A percentile compares a stretch with the other conserved stretches of the same genome.
These are phyloP conservation scores for Zangia roseola DNA, from an alignment of 768 basidiomycete species.

Conservation along the genomic window DNA sequence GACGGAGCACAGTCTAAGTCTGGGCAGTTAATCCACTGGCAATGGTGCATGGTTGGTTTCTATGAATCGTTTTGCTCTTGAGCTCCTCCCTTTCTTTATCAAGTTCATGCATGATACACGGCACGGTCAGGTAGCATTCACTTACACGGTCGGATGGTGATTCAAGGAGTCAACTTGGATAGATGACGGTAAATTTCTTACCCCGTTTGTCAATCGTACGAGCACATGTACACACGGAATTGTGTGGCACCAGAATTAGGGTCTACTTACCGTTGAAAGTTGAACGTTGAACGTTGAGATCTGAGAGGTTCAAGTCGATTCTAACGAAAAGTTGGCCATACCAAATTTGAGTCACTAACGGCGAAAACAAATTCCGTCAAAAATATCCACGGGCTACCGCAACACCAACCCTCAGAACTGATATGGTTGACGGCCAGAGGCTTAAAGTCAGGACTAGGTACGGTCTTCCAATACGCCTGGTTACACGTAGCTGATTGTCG, in stretches of 20 bases:
- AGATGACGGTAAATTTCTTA: conserved; percentile 3
- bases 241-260: not conserved
- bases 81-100: not conserved
- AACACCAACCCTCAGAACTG: not conserved
- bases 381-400: not conserved
- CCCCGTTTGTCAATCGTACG: not conserved
- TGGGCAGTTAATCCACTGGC: conserved; percentile 1
- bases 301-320: too few relatives aligned
- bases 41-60: not conserved
- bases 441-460: conserved; percentile 48
- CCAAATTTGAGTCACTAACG: too few relatives aligned
- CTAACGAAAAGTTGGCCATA: too few relatives aligned
- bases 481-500: conserved; percentile 9
- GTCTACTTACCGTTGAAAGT: too few relatives aligned
- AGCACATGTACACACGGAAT: not conserved
- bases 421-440: conserved; percentile 28
- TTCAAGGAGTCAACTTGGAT: conserved; percentile 4
- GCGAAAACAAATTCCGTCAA: conserved; percentile 9
- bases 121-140: not conserved
- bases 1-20: conserved; percentile 1
- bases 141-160: not conserved
- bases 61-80: not conserved
- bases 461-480: not conserved
- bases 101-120: not conserved
- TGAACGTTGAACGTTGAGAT: too few relatives aligned